Percentiles rank a stretch among this genome's conserved stretches.
phyloP scores from a whole-genome alignment of 208 protist species.

The Leptomonas pyrrhocoris region DNA sequence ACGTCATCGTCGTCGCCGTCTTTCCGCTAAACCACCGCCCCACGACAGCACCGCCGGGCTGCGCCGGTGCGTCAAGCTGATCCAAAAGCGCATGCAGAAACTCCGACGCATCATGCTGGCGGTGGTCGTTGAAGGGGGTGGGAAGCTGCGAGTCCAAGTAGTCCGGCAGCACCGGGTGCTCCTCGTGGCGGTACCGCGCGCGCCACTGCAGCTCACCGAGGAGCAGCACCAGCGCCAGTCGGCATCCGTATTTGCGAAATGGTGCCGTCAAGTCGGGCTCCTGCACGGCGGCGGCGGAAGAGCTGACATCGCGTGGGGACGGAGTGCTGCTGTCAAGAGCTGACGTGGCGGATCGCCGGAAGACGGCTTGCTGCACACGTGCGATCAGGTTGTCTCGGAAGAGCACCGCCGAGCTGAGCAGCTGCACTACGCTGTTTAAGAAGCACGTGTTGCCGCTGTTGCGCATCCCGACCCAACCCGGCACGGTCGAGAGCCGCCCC shows the following conservation, averaged over 20 bases:
- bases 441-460: conserved; percentile 78
- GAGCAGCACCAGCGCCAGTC: conserved; percentile 37
- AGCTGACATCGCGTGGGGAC: background rate
- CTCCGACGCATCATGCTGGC: conserved; percentile 81
- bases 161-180: conserved; percentile 30
- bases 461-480: conserved; percentile 48
- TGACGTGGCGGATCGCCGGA: background rate
- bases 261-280: background rate
- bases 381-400: conserved; percentile 37
- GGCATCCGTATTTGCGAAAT: conserved; percentile 12
- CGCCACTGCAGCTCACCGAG: conserved; percentile 65
- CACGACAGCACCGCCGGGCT: conserved; percentile 37
- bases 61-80: conserved; percentile 42
- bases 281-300: background rate
- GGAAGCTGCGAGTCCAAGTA: conserved; percentile 44
- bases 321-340: background rate
- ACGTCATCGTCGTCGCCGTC: conserved; percentile 49
- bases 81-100: conserved; percentile 68
- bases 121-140: conserved; percentile 52
- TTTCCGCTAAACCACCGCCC: conserved; percentile 59
- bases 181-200: conserved; percentile 20
- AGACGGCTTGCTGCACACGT: conserved; percentile 24
- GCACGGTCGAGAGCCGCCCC: conserved; percentile 10
- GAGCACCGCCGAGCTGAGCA: conserved; percentile 45
- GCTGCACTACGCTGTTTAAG: conserved; percentile 66